Evolutionary conservation across 2,329 filamentous ascomycete species (phyloP).

Genomic region (Coniochaeta hoffmannii): DNA sequence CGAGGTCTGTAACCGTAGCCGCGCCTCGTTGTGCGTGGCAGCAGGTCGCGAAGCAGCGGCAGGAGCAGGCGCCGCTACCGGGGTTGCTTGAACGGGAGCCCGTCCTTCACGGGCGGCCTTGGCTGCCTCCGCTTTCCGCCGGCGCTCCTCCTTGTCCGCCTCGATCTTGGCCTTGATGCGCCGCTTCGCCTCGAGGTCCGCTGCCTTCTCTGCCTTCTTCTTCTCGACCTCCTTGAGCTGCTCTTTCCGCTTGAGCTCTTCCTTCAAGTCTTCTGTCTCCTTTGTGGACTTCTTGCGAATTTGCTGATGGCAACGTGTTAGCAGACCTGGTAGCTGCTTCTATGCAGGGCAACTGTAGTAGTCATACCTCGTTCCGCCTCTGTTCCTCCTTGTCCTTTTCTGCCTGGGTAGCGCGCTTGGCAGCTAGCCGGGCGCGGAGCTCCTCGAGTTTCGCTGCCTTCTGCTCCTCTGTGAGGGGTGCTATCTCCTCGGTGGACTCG

Average conservation of each 20-base stretch:
- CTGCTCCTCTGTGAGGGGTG: conserved; percentile 84
- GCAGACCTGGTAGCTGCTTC: too few species aligned
- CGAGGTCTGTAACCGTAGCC: conserved; percentile 72
- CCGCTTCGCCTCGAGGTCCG: conserved; percentile 78
- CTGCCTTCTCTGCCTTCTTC: conserved; percentile 82
- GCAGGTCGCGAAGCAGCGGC: conserved; percentile 51
- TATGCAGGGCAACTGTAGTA: background rate
- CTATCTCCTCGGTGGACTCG: conserved; percentile 88
- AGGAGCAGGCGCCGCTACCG: conserved; percentile 33
- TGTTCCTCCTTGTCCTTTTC: conserved; percentile 71
- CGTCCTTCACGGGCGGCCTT: conserved; percentile 83
- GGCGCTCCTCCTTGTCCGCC: conserved; percentile 84
- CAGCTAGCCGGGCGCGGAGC: conserved; percentile 62
- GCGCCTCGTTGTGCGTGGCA: conserved; percentile 69
- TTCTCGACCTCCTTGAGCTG: conserved; percentile 83
- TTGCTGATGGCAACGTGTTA: conserved; percentile 35
- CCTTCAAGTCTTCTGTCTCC: conserved; percentile 82
- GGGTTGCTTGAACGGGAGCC: conserved; percentile 31
- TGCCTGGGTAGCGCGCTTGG: conserved; percentile 62
- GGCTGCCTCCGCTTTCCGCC: conserved; percentile 74
- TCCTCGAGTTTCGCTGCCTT: conserved; percentile 75
- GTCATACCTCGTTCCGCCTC: conserved; percentile 72
- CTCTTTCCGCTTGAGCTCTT: conserved; percentile 81
- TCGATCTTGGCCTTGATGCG: conserved; percentile 90
- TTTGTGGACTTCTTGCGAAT: conserved; percentile 82